Conservation (phyloP, 495 filamentous ascomycete genomes). For the Cercophora newfieldiana region DNA sequence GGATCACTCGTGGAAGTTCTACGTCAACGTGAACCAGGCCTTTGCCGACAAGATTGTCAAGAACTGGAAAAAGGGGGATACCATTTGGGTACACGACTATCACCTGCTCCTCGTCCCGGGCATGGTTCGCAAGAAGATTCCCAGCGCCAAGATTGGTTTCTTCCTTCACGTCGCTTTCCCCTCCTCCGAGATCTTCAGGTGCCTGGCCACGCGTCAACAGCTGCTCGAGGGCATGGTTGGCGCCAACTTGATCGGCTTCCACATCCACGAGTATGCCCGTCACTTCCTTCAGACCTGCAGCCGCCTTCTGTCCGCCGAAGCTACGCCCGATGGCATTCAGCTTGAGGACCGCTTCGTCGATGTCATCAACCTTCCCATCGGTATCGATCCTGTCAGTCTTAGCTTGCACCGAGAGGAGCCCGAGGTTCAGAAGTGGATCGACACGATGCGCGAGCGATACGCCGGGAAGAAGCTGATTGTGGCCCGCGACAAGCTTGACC, state of each 20-base stretch:
- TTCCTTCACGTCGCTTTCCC: conserved; percentile 95
- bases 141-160: conserved; percentile 90
- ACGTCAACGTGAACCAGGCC: conserved; percentile 83
- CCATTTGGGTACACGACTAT: conserved; percentile 94
- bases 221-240: conserved; percentile 88
- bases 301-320: conserved; percentile 80
- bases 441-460: conserved; percentile 75
- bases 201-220: conserved; percentile 78
- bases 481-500: conserved; percentile 88
- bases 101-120: conserved; percentile 87
- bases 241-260: conserved; percentile 87
- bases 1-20: conserved; percentile 94
- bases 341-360: conserved; percentile 92
- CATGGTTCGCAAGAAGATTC: conserved; percentile 84
- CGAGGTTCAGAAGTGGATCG: conserved; percentile 75
- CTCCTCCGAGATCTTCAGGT: conserved; percentile 92
- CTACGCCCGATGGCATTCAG: conserved; percentile 81
- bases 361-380: conserved; percentile 71
- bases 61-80: conserved; percentile 88
- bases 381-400: conserved; percentile 79
- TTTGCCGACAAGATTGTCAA: conserved; percentile 86
- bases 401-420: conserved; percentile 67
- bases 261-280: conserved; percentile 86
- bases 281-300: conserved; percentile 95
- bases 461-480: conserved; percentile 85